These are phyloP conservation scores for Beauveria scarabaeidicola DNA, from an alignment of 2,329 filamentous ascomycete species.

Conservation along the genomic window DNA sequence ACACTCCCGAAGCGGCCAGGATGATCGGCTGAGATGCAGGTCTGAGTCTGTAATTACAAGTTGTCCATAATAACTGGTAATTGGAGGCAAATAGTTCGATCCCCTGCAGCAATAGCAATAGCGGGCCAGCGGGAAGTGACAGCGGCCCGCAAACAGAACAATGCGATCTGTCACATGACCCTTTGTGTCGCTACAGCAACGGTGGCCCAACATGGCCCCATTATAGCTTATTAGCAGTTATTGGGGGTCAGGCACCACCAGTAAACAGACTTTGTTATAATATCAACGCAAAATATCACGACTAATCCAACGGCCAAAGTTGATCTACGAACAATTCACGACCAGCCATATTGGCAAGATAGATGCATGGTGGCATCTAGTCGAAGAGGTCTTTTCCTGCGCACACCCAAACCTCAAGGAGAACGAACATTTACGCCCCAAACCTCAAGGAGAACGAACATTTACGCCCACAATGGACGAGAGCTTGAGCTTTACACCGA, in stretches of 20 bases:
- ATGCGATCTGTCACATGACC: conserved; percentile 9
- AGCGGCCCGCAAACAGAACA: neutral
- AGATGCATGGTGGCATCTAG: neutral
- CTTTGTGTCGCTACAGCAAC: conserved; percentile 12
- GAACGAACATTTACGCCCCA: neutral
- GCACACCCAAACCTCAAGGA: neutral
- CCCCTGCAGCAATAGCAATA: neutral
- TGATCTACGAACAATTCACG: neutral
- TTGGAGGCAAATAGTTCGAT: neutral
- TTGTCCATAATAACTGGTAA: conserved; percentile 5
- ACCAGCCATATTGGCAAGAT: conserved; percentile 1
- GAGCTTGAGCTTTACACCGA: conserved; percentile 33
- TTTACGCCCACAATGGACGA: neutral
- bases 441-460: neutral
- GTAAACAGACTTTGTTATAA: conserved; percentile 9
- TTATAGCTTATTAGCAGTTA: neutral
- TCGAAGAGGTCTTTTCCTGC: neutral
- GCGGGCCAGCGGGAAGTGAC: conserved; percentile 5
- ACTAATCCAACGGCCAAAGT: neutral
- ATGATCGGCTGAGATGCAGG: neutral
- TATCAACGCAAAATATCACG: conserved; percentile 4
- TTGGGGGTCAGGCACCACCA: conserved; percentile 2
- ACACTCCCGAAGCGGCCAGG: neutral
- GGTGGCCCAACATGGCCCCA: neutral
- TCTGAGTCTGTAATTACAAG: conserved; percentile 2